phyloP scores from a whole-genome alignment of 169 alveolate species.

The Perkinsus marinus region DNA sequence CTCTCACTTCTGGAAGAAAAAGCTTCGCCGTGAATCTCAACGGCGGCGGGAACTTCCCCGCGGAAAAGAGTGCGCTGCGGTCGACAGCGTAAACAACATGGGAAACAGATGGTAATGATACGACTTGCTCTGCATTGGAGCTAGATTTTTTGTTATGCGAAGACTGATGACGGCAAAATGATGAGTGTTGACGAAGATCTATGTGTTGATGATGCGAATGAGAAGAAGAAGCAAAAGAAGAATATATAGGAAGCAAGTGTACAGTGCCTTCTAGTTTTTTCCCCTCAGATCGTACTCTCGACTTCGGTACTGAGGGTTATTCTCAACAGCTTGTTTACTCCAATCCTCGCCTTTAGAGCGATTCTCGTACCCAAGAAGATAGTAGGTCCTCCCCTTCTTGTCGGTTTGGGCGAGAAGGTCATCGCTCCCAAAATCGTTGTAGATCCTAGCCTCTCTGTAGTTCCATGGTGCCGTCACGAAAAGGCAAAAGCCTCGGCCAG shows the following conservation, averaged over 20 bases:
- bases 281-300: neutral
- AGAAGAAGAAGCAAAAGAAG: too few relatives aligned
- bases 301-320: neutral
- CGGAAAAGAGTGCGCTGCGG: too few relatives aligned
- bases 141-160: too few relatives aligned
- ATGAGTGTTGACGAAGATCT: too few relatives aligned
- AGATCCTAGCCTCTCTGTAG: neutral
- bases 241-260: neutral
- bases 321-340: neutral
- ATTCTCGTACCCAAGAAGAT: neutral
- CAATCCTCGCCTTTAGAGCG: neutral
- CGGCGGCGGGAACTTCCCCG: too few relatives aligned
- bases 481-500: neutral
- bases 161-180: too few relatives aligned
- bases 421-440: neutral
- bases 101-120: too few relatives aligned
- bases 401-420: neutral
- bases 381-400: neutral
- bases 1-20: too few relatives aligned
- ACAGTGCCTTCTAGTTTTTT: neutral
- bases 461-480: neutral
- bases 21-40: too few relatives aligned
- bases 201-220: too few relatives aligned
- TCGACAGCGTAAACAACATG: too few relatives aligned
- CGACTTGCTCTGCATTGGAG: too few relatives aligned